A percentile compares a stretch with the other conserved stretches of the same genome.
These are phyloP conservation scores for Botrytis medusae DNA, from an alignment of 2,329 filamentous ascomycete genomes.

Conservation along the genomic window DNA sequence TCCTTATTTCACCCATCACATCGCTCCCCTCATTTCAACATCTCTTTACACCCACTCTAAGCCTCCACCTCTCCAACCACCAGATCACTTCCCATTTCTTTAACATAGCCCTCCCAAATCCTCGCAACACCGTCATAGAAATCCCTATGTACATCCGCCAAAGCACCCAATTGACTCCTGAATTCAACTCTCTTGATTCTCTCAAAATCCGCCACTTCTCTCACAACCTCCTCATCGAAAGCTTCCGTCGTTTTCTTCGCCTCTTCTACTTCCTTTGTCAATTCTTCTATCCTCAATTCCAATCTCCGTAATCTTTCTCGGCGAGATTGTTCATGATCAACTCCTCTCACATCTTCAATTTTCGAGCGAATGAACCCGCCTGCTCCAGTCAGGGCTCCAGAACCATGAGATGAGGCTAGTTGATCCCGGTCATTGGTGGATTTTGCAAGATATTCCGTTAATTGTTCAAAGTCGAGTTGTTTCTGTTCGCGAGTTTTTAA, in stretches of 20 bases:
- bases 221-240: conserved; percentile 94
- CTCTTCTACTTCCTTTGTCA: conserved; percentile 84
- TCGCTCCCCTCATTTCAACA: neutral
- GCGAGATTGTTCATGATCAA: conserved; percentile 90
- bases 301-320: conserved; percentile 85
- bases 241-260: conserved; percentile 85
- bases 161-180: conserved; percentile 75
- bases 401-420: conserved; percentile 58
- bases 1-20: neutral
- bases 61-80: conserved; percentile 8
- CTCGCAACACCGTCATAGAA: conserved; percentile 81
- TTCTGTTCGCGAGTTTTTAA: conserved; percentile 95
- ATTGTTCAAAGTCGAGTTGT: conserved; percentile 93
- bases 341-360: conserved; percentile 92
- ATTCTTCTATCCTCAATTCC: conserved; percentile 87
- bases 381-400: conserved; percentile 67
- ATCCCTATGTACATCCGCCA: conserved; percentile 81
- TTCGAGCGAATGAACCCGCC: conserved; percentile 88
- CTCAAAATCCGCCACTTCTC: conserved; percentile 92
- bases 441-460: conserved; percentile 94
- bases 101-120: conserved; percentile 88
- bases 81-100: conserved; percentile 62
- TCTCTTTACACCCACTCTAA: neutral
- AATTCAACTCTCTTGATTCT: conserved; percentile 95
- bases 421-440: conserved; percentile 81